Conservation (phyloP, 108 stramenopile genomes). For the Parmales sp. region DNA sequence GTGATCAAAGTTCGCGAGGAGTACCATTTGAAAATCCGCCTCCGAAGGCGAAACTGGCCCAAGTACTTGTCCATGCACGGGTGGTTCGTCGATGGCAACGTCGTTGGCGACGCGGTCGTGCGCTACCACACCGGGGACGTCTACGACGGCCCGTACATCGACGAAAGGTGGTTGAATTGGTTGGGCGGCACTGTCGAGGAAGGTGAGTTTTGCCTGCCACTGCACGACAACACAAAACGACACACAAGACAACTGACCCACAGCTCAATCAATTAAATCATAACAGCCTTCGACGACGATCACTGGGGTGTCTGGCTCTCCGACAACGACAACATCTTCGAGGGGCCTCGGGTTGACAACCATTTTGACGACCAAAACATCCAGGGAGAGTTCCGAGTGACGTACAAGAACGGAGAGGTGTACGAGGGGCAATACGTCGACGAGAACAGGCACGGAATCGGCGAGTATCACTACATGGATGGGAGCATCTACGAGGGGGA, state of each 20-base stretch:
- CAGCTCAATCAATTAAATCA: no score
- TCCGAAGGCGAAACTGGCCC: slow-evolving; percentile 11
- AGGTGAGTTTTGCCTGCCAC: no score
- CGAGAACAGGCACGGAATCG: slow-evolving; percentile 25
- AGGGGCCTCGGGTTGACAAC: slow-evolving; percentile 24
- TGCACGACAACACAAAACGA: no score
- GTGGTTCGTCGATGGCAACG: neutral
- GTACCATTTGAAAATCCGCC: slow-evolving; percentile 5
- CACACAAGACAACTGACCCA: no score
- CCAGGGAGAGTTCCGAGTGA: slow-evolving; percentile 18
- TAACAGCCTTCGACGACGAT: neutral
- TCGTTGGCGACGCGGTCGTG: slow-evolving; percentile 7
- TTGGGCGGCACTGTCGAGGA: slow-evolving; percentile 1
- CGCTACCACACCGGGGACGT: slow-evolving; percentile 15
- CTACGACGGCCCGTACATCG: slow-evolving; percentile 24
- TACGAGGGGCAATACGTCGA: slow-evolving; percentile 23
- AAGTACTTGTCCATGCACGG: slow-evolving; percentile 16
- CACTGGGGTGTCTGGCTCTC: slow-evolving; percentile 20
- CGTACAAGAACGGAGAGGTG: slow-evolving; percentile 12
- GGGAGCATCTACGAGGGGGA: slow-evolving; percentile 19
- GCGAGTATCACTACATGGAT: slow-evolving; percentile 21
- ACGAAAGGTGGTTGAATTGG: slow-evolving; percentile 15
- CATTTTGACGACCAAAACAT: slow-evolving; percentile 20
- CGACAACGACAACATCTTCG: slow-evolving; percentile 11
- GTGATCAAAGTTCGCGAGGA: slow-evolving; percentile 9